These are phyloP conservation scores for Solanum chacoense DNA, from an alignment of 305 asterid species.

Conservation along the genomic window DNA sequence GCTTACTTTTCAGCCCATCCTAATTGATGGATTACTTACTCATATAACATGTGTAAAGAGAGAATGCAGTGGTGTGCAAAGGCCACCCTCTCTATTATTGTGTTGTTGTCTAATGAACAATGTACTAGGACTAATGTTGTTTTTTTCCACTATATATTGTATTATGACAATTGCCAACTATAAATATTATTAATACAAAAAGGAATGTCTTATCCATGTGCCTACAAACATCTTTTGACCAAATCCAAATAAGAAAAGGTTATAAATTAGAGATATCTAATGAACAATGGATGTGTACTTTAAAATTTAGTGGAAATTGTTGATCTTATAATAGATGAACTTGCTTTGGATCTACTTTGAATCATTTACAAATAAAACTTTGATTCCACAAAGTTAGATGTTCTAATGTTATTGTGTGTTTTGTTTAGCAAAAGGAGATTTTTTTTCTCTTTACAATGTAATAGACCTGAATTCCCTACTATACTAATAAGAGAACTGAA, in stretches of 20 bases:
- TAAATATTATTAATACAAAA: background rate
- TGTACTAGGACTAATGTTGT: background rate
- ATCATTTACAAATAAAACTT: background rate
- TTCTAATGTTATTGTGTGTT: background rate
- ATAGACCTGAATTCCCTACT: too few relatives aligned
- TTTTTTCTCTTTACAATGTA: too few relatives aligned
- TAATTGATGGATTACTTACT: background rate
- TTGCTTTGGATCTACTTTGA: too few relatives aligned
- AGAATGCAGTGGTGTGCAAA: constrained; percentile 54
- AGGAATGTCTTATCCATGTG: background rate
- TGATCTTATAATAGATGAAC: too few relatives aligned
- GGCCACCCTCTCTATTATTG: constrained; percentile 54
- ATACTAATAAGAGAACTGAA: background rate
- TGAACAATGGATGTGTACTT: background rate
- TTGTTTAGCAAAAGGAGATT: background rate
- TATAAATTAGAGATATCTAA: background rate
- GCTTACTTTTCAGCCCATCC: constrained; percentile 74
- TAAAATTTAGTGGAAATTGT: background rate
- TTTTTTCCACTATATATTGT: background rate
- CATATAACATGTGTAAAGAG: background rate
- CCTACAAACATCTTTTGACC: background rate
- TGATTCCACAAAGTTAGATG: background rate
- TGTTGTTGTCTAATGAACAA: background rate
- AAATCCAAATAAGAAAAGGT: background rate
- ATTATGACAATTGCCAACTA: background rate